phyloP scores from a whole-genome alignment of 106 monocot genomes.

The Amphibolis antarctica region DNA sequence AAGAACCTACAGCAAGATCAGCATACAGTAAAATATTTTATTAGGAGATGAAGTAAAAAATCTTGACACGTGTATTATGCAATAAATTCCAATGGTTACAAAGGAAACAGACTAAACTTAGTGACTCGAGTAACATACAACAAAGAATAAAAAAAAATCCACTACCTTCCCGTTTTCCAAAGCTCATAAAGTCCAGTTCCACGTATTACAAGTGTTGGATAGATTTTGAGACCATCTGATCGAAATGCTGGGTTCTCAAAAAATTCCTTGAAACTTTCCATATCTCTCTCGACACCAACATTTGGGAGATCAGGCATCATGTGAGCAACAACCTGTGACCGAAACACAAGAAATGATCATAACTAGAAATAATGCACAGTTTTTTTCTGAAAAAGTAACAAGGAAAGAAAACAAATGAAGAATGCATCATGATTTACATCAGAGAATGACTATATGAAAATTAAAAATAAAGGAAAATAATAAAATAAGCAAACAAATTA shows the following conservation, averaged over 20 bases:
- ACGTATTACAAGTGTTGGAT: constrained; percentile 96
- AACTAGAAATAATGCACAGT: background rate
- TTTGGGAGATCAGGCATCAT: constrained; percentile 99
- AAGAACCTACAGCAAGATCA: too few species aligned
- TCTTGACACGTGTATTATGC: too few species aligned
- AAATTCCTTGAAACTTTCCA: constrained; percentile 94
- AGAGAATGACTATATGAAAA: too few species aligned
- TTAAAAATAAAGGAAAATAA: too few species aligned
- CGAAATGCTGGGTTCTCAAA: constrained; percentile 91
- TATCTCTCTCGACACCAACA: constrained; percentile 98
- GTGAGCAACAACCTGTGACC: constrained; percentile 85
- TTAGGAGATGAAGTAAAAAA: too few species aligned
- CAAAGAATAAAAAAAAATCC: background rate
- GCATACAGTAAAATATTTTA: too few species aligned
- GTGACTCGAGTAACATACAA: background rate
- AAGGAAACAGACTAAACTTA: too few species aligned
- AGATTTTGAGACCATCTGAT: constrained; percentile 98
- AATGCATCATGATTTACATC: too few species aligned
- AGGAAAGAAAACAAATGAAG: too few species aligned
- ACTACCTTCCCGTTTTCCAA: constrained; percentile 98
- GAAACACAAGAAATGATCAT: background rate
- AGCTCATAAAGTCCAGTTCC: constrained; percentile 99
- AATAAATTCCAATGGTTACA: too few species aligned
- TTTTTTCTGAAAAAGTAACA: too few species aligned
- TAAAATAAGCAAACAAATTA: too few species aligned